A percentile compares a stretch with the other conserved stretches of the same genome.
phyloP scores from a whole-genome alignment of 129 eudicot genomes.

The Scalesia atractyloides region DNA sequence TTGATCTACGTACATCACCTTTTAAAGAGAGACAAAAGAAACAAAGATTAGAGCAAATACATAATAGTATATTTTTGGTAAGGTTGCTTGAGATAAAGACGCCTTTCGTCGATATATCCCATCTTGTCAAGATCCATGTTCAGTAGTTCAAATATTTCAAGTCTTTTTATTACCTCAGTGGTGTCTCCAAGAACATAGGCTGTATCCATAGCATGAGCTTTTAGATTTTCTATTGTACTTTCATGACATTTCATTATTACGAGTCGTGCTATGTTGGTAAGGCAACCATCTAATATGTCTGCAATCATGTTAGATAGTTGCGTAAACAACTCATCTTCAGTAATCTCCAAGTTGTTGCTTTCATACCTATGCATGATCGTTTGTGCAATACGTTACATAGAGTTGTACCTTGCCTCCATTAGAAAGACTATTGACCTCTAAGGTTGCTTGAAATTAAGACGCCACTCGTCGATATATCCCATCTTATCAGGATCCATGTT shows the following conservation, averaged over 20 bases:
- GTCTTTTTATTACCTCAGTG: not conserved
- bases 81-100: too few species aligned
- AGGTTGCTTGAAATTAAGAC: too few species aligned
- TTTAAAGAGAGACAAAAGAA: too few species aligned
- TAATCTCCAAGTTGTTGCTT: not conserved
- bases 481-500: too few species aligned
- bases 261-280: constrained; percentile 12
- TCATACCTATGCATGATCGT: not conserved
- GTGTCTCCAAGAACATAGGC: not conserved
- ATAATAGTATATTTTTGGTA: too few species aligned
- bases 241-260: not conserved
- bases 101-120: too few species aligned
- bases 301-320: not conserved
- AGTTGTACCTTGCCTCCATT: not conserved
- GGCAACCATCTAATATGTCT: not conserved
- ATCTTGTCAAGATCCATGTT: too few species aligned
- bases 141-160: too few species aligned
- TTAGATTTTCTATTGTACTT: not conserved
- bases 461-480: too few species aligned
- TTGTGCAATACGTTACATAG: constrained; percentile 7
- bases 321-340: not conserved
- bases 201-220: not conserved
- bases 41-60: too few species aligned
- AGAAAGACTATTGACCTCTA: too few species aligned
- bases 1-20: too few species aligned